A percentile compares a stretch with the other conserved stretches of the same genome.
Evolutionary conservation across 176 grass and related monocot species (phyloP).

Genomic region (Tillandsia leiboldiana): DNA sequence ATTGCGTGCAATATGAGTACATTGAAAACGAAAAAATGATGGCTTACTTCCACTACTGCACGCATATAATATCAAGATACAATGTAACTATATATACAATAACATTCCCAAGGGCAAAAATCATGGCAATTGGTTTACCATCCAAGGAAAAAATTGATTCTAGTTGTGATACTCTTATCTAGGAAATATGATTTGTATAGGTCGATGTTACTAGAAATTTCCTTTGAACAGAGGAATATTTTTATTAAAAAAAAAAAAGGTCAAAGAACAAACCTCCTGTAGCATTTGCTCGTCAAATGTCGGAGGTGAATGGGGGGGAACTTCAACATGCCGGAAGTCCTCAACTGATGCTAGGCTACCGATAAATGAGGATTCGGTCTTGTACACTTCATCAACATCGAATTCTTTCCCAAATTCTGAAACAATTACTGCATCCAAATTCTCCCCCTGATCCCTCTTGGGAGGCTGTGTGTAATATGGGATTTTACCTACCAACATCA

Average conservation of each 20-base stretch:
- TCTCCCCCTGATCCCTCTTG: constrained; percentile 34
- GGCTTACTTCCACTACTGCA: too few relatives aligned
- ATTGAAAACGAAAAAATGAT: too few relatives aligned
- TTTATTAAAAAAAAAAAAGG: neutral
- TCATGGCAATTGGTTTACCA: too few relatives aligned
- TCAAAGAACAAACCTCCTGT: constrained; percentile 30
- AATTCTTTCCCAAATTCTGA: constrained; percentile 66
- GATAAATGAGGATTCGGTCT: constrained; percentile 69
- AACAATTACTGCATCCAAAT: constrained; percentile 50
- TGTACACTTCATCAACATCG: constrained; percentile 79
- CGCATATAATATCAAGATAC: too few relatives aligned
- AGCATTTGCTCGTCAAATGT: constrained; percentile 66
- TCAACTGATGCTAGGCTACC: constrained; percentile 61
- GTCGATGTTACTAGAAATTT: neutral
- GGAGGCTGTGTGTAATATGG: constrained; percentile 87
- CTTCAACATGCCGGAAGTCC: constrained; percentile 68
- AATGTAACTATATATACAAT: too few relatives aligned
- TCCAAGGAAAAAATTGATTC: too few relatives aligned
- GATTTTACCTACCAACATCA: constrained; percentile 59
- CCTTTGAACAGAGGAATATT: constrained; percentile 17
- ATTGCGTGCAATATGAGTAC: too few relatives aligned
- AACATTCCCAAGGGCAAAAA: too few relatives aligned
- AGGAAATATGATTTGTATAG: neutral
- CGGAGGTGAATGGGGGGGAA: constrained; percentile 54
- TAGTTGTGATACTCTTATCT: neutral